Conservation (phyloP, 768 basidiomycete genomes). For the Trametopsis cervina region DNA sequence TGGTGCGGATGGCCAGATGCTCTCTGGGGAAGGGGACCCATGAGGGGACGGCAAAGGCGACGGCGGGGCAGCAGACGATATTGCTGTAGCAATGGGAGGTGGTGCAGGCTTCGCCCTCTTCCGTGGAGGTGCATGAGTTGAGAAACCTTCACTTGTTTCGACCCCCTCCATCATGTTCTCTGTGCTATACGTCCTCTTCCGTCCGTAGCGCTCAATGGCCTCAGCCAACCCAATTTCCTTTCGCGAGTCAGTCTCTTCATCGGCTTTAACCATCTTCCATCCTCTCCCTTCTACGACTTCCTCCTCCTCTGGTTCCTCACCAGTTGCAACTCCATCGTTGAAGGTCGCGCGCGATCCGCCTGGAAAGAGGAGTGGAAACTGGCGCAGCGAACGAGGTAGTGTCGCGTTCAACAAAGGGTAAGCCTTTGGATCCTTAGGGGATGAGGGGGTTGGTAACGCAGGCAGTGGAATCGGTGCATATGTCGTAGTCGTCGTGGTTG, state of each 20-base stretch:
- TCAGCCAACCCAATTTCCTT: constrained; percentile 63
- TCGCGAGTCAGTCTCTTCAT: constrained; percentile 43
- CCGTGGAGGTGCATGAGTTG: constrained; percentile 48
- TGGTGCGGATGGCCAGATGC: constrained; percentile 75
- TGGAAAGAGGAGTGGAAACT: constrained; percentile 75
- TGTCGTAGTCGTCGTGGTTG: constrained; percentile 85
- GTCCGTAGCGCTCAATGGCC: constrained; percentile 76
- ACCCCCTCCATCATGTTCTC: constrained; percentile 72
- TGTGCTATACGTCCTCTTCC: constrained; percentile 47
- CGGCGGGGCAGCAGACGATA: constrained; percentile 71
- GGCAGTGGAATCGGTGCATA: constrained; percentile 87
- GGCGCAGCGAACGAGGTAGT: constrained; percentile 65
- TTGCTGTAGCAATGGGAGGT: constrained; percentile 51
- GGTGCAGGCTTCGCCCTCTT: constrained; percentile 70
- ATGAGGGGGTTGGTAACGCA: constrained; percentile 58
- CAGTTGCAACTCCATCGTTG: constrained; percentile 57
- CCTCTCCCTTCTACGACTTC: constrained; percentile 57
- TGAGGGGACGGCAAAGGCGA: constrained; percentile 82
- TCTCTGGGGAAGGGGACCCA: constrained; percentile 72
- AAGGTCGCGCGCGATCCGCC: constrained; percentile 78
- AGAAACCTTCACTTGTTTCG: constrained; percentile 46
- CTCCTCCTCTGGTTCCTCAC: constrained; percentile 64
- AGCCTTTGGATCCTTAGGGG: constrained; percentile 71
- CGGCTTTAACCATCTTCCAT: constrained; percentile 70
- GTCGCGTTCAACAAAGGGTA: constrained; percentile 74